These are phyloP conservation scores for Lasiodiplodia theobromae DNA, from an alignment of 2,329 filamentous ascomycete species.

Conservation along the genomic window DNA sequence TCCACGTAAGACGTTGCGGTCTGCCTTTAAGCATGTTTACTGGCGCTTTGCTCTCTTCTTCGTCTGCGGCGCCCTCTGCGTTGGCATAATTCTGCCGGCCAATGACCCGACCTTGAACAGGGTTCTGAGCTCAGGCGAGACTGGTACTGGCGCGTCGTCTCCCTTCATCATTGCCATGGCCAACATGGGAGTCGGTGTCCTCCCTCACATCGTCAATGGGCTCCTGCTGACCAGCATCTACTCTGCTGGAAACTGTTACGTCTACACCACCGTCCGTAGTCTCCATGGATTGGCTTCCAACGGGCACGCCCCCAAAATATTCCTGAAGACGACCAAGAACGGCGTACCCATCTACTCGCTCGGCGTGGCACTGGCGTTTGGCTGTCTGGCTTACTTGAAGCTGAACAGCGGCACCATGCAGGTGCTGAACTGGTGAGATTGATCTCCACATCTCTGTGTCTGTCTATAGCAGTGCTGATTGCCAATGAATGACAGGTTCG, in stretches of 20 bases:
- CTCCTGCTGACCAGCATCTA: slow-evolving; percentile 79
- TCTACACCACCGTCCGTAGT: slow-evolving; percentile 39
- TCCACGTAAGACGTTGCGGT: slow-evolving; percentile 75
- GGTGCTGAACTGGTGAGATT: slow-evolving; percentile 67
- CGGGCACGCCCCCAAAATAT: slow-evolving; percentile 60
- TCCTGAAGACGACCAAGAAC: slow-evolving; percentile 65
- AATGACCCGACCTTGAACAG: slow-evolving; percentile 60
- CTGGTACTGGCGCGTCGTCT: slow-evolving; percentile 50
- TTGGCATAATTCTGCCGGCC: slow-evolving; percentile 74
- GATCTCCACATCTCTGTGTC: too few species aligned
- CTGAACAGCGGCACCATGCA: slow-evolving; percentile 71
- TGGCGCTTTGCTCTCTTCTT: slow-evolving; percentile 77
- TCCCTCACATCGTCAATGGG: slow-evolving; percentile 73
- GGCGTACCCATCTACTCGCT: slow-evolving; percentile 80
- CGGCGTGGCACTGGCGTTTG: slow-evolving; percentile 68
- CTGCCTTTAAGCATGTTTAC: slow-evolving; percentile 76
- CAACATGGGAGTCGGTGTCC: slow-evolving; percentile 52
- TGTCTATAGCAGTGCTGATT: background rate
- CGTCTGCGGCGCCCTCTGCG: slow-evolving; percentile 66
- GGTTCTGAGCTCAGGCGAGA: slow-evolving; percentile 37
- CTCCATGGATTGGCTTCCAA: slow-evolving; percentile 62
- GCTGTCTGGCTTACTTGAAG: slow-evolving; percentile 76
- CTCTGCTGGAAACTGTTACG: slow-evolving; percentile 63
- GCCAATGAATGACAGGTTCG: slow-evolving; percentile 51
- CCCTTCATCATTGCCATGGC: slow-evolving; percentile 61